Conservation (phyloP, 805 yeast genomes). For the Groenewaldozyma tartarivorans region DNA sequence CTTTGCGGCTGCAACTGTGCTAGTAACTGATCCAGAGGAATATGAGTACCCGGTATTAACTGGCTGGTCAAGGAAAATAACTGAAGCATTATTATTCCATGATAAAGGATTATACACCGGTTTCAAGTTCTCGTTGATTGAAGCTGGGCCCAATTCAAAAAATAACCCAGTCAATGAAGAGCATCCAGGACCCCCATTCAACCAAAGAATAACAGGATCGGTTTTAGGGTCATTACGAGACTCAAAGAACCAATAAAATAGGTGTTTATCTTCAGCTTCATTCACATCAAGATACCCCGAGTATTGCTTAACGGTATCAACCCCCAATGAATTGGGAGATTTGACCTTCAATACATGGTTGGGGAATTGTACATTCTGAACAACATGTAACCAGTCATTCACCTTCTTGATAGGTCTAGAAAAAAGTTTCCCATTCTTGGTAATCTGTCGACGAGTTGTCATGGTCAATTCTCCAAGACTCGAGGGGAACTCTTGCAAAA, state of each 20-base stretch:
- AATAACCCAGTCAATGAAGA: constrained; percentile 85
- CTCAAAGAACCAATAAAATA: constrained; percentile 89
- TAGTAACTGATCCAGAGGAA: constrained; percentile 56
- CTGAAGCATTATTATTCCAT: constrained; percentile 90
- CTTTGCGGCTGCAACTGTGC: constrained; percentile 76
- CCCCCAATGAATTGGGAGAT: constrained; percentile 57
- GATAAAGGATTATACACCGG: constrained; percentile 77
- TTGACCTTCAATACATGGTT: constrained; percentile 52
- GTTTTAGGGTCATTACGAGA: constrained; percentile 71
- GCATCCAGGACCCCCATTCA: constrained; percentile 98
- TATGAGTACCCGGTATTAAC: constrained; percentile 92
- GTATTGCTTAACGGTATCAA: constrained; percentile 74
- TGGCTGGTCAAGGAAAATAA: constrained; percentile 91
- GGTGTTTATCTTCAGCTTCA: constrained; percentile 73
- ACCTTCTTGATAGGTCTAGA: not conserved
- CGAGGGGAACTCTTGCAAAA: constrained; percentile 20
- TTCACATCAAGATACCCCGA: constrained; percentile 69
- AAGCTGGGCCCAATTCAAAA: constrained; percentile 88
- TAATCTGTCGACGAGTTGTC: constrained; percentile 5
- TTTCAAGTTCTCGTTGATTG: constrained; percentile 56
- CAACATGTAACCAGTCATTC: constrained; percentile 23
- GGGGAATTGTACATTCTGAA: constrained; percentile 43
- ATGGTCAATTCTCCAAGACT: constrained; percentile 19
- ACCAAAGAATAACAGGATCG: constrained; percentile 83
- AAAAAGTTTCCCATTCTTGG: not conserved